Percentiles rank a stretch among this genome's conserved stretches.
These are phyloP conservation scores for Rhytidiadelphus loreus DNA, from an alignment of 225 moss, liverwort and hornwort species.

Conservation along the genomic window DNA sequence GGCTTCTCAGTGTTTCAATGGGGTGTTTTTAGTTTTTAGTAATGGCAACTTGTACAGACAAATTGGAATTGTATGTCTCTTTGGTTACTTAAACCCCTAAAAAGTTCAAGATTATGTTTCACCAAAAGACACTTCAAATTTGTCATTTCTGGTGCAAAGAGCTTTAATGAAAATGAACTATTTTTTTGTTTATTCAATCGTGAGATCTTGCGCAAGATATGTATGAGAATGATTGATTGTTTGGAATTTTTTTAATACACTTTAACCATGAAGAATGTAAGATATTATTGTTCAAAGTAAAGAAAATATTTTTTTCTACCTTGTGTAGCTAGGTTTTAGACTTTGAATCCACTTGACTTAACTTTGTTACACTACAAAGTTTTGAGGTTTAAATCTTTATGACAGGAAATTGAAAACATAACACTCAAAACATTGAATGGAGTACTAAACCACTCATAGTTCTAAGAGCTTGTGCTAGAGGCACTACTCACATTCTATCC, in stretches of 20 bases:
- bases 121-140: too few relatives aligned
- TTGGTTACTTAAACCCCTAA: background rate
- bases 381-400: background rate
- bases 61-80: background rate
- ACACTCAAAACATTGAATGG: background rate
- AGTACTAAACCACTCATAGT: background rate
- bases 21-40: background rate
- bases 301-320: background rate
- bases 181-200: fast-evolving
- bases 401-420: fast-evolving
- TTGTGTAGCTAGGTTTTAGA: fast-evolving
- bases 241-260: background rate
- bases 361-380: too few relatives aligned
- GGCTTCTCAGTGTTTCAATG: background rate
- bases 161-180: background rate
- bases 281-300: background rate
- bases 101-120: background rate
- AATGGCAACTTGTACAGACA: background rate
- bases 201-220: background rate
- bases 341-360: background rate
- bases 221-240: background rate
- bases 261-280: background rate
- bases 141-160: background rate
- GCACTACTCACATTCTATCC: background rate
- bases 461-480: fast-evolving